These are phyloP conservation scores for Grosmannia clavigera DNA, from an alignment of 2,329 filamentous ascomycete species.

Conservation along the genomic window DNA sequence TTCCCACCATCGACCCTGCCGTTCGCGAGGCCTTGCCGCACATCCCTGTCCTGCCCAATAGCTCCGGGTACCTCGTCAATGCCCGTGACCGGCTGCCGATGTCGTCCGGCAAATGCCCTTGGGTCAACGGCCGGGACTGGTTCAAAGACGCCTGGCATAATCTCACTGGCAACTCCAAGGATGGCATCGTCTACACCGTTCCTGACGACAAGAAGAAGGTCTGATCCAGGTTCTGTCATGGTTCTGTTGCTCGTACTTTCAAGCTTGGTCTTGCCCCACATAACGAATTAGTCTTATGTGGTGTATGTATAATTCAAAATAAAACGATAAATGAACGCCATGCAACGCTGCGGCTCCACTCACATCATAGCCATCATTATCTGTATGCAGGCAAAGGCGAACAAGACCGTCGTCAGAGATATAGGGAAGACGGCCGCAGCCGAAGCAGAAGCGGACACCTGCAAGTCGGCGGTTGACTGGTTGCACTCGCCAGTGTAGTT, in stretches of 20 bases:
- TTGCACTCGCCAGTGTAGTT: slow-evolving; percentile 14
- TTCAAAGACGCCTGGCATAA: slow-evolving; percentile 19
- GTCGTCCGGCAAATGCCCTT: slow-evolving; percentile 15
- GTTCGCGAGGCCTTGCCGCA: slow-evolving; percentile 10
- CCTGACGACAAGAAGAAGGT: slow-evolving; percentile 4
- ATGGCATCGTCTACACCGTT: slow-evolving; percentile 10
- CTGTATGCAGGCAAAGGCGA: slow-evolving; percentile 1
- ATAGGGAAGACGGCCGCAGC: neutral
- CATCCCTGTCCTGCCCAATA: slow-evolving; percentile 13
- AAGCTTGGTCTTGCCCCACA: too few relatives aligned
- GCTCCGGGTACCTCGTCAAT: slow-evolving; percentile 16
- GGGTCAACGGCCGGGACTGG: slow-evolving; percentile 16
- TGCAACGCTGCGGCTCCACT: neutral
- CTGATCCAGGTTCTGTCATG: neutral
- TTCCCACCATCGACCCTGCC: slow-evolving; percentile 13
- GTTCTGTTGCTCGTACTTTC: neutral
- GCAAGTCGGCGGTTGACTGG: neutral
- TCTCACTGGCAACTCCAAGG: slow-evolving; percentile 4
- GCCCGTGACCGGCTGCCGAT: slow-evolving; percentile 17
- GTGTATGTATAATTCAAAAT: neutral
- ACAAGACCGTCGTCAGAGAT: neutral
- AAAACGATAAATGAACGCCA: neutral
- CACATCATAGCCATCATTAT: neutral
- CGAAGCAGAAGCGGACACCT: neutral
- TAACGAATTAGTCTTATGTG: too few relatives aligned